Percentiles rank a stretch among this genome's conserved stretches.
These are phyloP conservation scores for Paraphoma sp. DNA, from an alignment of 2,329 filamentous ascomycete species.

Conservation along the genomic window DNA sequence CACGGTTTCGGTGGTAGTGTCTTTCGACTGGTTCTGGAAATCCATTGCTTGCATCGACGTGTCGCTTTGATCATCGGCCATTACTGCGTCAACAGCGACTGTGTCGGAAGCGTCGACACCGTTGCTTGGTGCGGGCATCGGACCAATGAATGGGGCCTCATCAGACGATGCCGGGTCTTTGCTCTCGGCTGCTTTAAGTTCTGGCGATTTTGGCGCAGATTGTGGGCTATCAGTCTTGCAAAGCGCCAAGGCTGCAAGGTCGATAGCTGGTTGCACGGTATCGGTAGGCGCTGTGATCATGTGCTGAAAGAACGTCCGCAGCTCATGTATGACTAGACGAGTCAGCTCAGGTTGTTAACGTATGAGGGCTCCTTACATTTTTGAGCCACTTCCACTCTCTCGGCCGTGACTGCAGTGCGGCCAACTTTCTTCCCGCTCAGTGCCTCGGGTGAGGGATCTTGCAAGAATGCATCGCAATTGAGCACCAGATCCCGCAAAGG, in stretches of 20 bases:
- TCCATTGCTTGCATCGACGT: constrained; percentile 30
- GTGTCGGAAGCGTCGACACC: constrained; percentile 4
- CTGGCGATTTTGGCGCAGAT: constrained; percentile 47
- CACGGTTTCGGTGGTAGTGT: constrained; percentile 12
- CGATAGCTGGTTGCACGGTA: constrained; percentile 74
- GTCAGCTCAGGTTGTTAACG: constrained; percentile 16
- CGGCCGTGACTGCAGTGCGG: constrained; percentile 68
- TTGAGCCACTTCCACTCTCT: constrained; percentile 67
- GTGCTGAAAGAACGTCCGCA: constrained; percentile 72
- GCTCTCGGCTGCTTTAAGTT: constrained; percentile 52
- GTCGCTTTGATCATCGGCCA: constrained; percentile 31
- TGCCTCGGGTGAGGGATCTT: constrained; percentile 69
- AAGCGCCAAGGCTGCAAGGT: constrained; percentile 81
- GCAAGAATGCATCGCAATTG: constrained; percentile 73
- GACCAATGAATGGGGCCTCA: constrained; percentile 54
- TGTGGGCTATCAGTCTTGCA: constrained; percentile 60
- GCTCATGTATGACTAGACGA: constrained; percentile 73
- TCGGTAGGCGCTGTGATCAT: constrained; percentile 69
- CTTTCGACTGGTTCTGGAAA: constrained; percentile 5
- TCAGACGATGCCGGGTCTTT: constrained; percentile 51
- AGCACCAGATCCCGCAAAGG: constrained; percentile 82
- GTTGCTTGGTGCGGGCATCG: constrained; percentile 48
- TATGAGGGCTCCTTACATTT: constrained; percentile 68
- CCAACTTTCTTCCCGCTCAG: constrained; percentile 75
- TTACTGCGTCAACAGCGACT: constrained; percentile 28